Base-by-base conservation (phyloP, 1,139 yeast genomes). In the Saccharomyces hybrid region DNA sequence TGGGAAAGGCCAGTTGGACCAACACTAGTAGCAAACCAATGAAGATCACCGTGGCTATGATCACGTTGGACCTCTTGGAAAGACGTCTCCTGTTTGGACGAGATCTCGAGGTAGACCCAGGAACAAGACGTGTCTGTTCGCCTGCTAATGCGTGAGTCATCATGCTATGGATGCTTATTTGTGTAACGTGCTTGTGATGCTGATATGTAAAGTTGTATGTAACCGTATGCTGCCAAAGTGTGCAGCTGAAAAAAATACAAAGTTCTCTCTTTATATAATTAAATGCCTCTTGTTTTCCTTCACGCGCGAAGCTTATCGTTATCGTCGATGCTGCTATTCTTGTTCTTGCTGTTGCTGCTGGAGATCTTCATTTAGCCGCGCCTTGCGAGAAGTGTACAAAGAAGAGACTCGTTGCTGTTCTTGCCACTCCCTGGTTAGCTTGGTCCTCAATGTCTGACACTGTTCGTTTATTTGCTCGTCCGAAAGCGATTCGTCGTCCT, bases 381-480 rank as follows among this genome's bases (percentile, higher is more conserved):
- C 44, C 44, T 38, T 38, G 19, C 44, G 44, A 16, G 54, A 28
- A n/a, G 28, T 57, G 47, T 57, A 58, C 21, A 52, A 24, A 6
- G 28, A 49, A 2, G 52, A 47, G 38, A 52, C 16, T n/a, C 53
- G 42, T n/a, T 53, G 26, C 19, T 48, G 19, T 11, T 49, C 51
- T 31, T 49, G 29, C 32, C 21, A 29, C 8, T 55, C 55, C 9
- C 42, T 28, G 5, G 47, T 27, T 12, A 59, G 54, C 27, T 53
- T 49, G 3, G 47, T 49, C 14, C 66, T 54, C 29, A 59, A 56
- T 21, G 42, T 51, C 9, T 57, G 50, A 51, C 68, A 64, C 49
- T 55, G 54, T 6, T 49, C 44, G n/a, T 61, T 64, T 9, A 64
- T 62, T 2, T 19, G 32, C n/a, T 56, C 60, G 11, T 59, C 62